Evolutionary conservation across 2,329 filamentous ascomycete species (phyloP), one percentile per base, ranked within the genome.

Genomic region (Fusarium sp.): DNA sequence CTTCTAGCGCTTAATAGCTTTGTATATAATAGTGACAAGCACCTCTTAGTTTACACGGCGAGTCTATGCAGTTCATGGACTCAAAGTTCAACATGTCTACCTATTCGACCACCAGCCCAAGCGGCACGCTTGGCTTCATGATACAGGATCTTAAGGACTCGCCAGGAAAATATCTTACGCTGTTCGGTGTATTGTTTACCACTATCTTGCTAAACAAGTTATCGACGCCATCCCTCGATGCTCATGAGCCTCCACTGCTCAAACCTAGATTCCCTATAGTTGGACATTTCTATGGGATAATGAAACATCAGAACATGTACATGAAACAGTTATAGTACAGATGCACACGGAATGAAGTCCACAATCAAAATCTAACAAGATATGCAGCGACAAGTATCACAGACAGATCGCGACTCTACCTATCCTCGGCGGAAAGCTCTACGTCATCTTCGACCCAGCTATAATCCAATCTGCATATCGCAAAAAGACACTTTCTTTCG

Each of bases 341-440:
- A 67, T 62, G 5, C 4, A n/a, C 10, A 10, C 10, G 9, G 15
- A 4, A 3, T 11, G 2, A 3, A 9, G 23, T 9, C 3, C 8
- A 4, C 3, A 3, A 1, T 13, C 3, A 13, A n/a, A 2, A 6
- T 30, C 51, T 68, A 23, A 67, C n/a, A n/a, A 12, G 16, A 1
- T 20, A 16, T 18, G 8, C 10, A 69, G 66, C 9, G 61, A 69
- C 10, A 52, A n/a, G 9, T 42, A 38, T 6, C 44, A 72, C 46
- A 75, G 74, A 31, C 62, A 74, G 12, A 81, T 84, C 64, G 82
- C 80, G 57, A 83, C 84, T 1, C 67, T 86, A 4, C 81, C 80
- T 3, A 81, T 85, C 68, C 72, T 84, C 23, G 77, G 75, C 41
- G 72, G 76, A 26, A 81, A 82, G 40, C 76, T 82, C 15, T 86